Evolutionary conservation across 371 early-diverging fungal species (phyloP).

Genomic region (Actinomortierella wolfii): DNA sequence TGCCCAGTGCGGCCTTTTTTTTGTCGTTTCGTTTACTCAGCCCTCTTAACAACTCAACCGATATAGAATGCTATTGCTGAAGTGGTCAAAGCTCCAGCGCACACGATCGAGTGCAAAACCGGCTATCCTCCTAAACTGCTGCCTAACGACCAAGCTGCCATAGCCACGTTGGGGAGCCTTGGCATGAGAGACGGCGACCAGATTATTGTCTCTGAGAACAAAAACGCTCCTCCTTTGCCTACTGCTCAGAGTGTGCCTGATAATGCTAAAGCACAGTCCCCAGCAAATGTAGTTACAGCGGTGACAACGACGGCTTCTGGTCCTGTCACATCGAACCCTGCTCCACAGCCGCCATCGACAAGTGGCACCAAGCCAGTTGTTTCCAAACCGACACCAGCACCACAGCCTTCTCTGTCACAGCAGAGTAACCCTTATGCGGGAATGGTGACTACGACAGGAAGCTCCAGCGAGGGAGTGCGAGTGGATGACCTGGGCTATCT

Average conservation of each 20-base stretch:
- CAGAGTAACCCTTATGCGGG: not conserved
- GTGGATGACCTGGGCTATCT: conserved; percentile 33
- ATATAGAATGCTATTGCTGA: conserved; percentile 23
- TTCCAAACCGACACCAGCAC: conserved; percentile 2
- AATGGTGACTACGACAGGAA: not conserved
- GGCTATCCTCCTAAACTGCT: conserved; percentile 41
- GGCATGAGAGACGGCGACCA: conserved; percentile 43
- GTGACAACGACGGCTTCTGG: not conserved
- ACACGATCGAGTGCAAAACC: conserved; percentile 23
- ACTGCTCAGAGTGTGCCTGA: conserved; percentile 4
- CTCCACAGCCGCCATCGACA: conserved; percentile 1
- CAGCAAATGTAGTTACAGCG: not conserved
- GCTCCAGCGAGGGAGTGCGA: conserved; percentile 16
- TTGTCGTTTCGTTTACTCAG: not conserved
- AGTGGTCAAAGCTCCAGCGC: conserved; percentile 15
- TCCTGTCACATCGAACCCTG: not conserved
- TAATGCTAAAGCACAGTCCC: not conserved
- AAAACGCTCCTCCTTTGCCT: conserved; percentile 10
- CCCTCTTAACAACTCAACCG: not conserved
- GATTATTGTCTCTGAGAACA: conserved; percentile 30
- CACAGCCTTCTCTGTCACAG: not conserved
- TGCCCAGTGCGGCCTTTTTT: not conserved
- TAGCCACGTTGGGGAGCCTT: conserved; percentile 14
- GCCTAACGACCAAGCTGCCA: conserved; percentile 13
- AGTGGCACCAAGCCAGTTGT: not conserved